A percentile compares a stretch with the other conserved stretches of the same genome.
Conservation (phyloP, 169 alveolate genomes). For the Eimeria tenella region DNA sequence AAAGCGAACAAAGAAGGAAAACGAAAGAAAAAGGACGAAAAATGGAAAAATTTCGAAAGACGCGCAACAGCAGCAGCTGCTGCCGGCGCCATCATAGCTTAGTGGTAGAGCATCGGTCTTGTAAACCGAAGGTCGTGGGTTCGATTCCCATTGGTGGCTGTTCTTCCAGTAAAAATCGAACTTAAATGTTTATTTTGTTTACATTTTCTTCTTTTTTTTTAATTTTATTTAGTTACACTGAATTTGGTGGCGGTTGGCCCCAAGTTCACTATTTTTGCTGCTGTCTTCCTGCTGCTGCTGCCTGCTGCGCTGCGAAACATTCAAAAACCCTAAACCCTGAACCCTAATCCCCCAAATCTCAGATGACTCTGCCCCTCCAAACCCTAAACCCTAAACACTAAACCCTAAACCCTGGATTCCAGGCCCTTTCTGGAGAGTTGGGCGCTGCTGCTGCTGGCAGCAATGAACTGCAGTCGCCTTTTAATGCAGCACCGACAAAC, state of each 20-base stretch:
- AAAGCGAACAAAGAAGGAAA: background rate
- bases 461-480: too few species aligned
- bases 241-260: too few species aligned
- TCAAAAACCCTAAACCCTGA: background rate
- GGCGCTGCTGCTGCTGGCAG: too few species aligned
- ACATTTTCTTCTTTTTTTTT: too few species aligned
- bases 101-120: conserved; percentile 82
- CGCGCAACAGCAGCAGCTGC: too few species aligned
- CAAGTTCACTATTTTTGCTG: too few species aligned
- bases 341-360: background rate
- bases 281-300: too few species aligned
- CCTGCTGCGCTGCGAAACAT: too few species aligned
- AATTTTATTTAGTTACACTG: too few species aligned
- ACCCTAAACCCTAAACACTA: conserved; percentile 41
- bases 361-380: background rate
- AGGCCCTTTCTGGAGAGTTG: too few species aligned
- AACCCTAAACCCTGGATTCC: conserved; percentile 5
- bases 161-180: background rate
- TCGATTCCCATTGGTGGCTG: conserved; percentile 81
- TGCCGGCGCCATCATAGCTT: conserved; percentile 76
- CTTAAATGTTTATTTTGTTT: too few species aligned
- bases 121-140: conserved; percentile 83
- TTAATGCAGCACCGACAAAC: too few species aligned
- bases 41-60: background rate
- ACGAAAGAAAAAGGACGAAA: background rate